Percentiles rank a stretch among this genome's conserved stretches.
Conservation (phyloP, 768 basidiomycete species). For the Boletellus emodensis region DNA sequence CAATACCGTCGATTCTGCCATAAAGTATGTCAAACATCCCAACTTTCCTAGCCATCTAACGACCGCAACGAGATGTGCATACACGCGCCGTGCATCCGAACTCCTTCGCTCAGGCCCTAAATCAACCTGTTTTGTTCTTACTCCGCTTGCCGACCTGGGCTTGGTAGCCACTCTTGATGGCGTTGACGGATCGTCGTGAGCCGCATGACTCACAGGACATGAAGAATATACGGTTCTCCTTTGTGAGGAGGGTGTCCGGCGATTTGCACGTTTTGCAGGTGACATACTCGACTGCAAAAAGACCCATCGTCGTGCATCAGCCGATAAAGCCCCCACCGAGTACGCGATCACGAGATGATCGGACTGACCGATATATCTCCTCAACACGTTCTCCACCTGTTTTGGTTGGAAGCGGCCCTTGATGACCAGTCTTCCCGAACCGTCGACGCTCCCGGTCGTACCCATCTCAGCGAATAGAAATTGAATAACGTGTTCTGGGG, state of each 20-base stretch:
- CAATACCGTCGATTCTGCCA: conserved; percentile 6
- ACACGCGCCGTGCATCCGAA: not conserved
- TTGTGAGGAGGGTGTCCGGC: conserved; percentile 91
- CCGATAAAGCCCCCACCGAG: not conserved
- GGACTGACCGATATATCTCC: conserved; percentile 88
- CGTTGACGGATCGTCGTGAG: conserved; percentile 84
- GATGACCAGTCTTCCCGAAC: conserved; percentile 88
- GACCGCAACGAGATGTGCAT: not conserved
- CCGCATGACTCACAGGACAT: conserved; percentile 92
- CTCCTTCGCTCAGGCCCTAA: conserved; percentile 31
- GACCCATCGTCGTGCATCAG: not conserved
- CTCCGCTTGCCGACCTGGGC: conserved; percentile 89
- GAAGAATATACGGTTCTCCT: conserved; percentile 99
- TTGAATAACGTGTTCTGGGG: conserved; percentile 96
- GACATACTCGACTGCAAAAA: conserved; percentile 83
- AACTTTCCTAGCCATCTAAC: not conserved
- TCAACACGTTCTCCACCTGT: conserved; percentile 94
- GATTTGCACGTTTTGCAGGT: conserved; percentile 99
- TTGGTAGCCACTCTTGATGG: conserved; percentile 99
- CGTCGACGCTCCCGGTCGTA: conserved; percentile 94
- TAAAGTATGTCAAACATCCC: conserved; percentile 9
- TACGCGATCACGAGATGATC: not conserved
- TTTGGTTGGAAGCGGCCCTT: conserved; percentile 98
- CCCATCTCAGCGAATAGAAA: conserved; percentile 98
- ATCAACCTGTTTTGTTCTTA: conserved; percentile 69